Evolutionary conservation across 345 rosid genomes (phyloP), one percentile per base, ranked within the genome.

Genomic region (Turritis glabra): DNA sequence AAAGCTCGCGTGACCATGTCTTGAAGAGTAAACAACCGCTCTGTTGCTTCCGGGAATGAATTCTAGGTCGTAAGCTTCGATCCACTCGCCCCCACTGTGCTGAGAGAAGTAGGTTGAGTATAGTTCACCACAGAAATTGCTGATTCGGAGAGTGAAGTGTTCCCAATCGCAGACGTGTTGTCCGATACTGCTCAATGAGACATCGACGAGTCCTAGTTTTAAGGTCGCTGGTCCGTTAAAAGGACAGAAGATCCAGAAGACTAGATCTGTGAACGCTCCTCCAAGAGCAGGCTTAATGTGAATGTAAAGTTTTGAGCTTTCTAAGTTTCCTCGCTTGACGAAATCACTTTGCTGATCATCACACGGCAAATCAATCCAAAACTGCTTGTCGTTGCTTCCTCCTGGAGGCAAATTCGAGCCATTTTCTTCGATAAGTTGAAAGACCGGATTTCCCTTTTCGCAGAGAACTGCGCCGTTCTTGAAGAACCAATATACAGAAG

Each of bases 101-200:
- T 94, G 98, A 9, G 98, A 93, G 84, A 89, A 91, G 81, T 91
- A 93, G 52, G 88, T 55, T 51, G 86, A 81, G 87, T 87, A 82
- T 3, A 92, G 89, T 77, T 87, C 92, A 33, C 96, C 93, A 0
- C 84, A 83, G 59, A 90, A 91, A 84, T 91, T 94, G 85, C 93
- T 72, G 72, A 90, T 78, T 2, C 98, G 82, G 64, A 94, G 90
- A 67, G 98, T 94, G 76, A 87, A 86, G 78, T 94, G 97, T 78
- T 91, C 98, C 97, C 97, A 91, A 38, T 94, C 97, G n/a, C 92
- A 86, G 4, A 92, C 90, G 77, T 91, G 97, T 80, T 90, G 92
- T 7, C 98, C 98, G 10, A 87, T 83, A 64, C 74, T 82, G 74
- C 82, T 62, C 47, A 94, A 78, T 15, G 87, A 29, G 62, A 88